phyloP scores from a whole-genome alignment of 257 asterid species.

The Nicotiana noctiflora region DNA sequence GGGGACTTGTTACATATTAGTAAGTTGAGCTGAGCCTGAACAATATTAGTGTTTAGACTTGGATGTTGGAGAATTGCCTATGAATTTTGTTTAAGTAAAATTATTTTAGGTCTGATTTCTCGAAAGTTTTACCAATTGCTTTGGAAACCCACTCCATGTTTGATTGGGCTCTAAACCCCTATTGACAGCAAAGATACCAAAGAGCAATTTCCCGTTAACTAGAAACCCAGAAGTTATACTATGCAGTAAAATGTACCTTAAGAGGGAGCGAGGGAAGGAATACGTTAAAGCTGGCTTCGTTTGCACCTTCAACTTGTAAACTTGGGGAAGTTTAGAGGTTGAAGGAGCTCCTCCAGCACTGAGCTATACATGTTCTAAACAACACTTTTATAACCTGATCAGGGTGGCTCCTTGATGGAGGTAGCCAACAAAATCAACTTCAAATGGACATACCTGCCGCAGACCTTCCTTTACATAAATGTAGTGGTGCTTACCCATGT shows the following conservation, averaged over 20 bases:
- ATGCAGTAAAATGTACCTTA: not conserved
- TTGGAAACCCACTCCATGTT: not conserved
- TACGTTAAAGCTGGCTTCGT: too few relatives aligned
- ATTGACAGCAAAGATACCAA: not conserved
- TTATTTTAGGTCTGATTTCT: too few relatives aligned
- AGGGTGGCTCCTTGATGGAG: not conserved
- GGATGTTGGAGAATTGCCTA: not conserved
- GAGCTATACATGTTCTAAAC: not conserved
- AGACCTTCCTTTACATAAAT: not conserved
- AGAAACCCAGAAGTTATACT: not conserved
- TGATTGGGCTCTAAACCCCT: not conserved
- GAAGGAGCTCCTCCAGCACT: too few relatives aligned
- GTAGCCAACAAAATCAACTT: not conserved
- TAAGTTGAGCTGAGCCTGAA: too few relatives aligned
- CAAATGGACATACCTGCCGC: not conserved
- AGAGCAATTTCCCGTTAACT: not conserved
- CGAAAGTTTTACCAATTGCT: too few relatives aligned
- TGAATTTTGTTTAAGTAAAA: too few relatives aligned
- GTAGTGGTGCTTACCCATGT: not conserved
- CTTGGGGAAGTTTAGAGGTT: too few relatives aligned
- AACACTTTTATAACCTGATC: not conserved
- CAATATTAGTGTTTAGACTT: too few relatives aligned
- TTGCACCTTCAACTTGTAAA: too few relatives aligned
- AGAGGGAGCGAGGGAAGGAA: not conserved
- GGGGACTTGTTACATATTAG: too few relatives aligned